phyloP scores from a whole-genome alignment of 169 alveolate genomes.

The Condylostoma magnum region DNA sequence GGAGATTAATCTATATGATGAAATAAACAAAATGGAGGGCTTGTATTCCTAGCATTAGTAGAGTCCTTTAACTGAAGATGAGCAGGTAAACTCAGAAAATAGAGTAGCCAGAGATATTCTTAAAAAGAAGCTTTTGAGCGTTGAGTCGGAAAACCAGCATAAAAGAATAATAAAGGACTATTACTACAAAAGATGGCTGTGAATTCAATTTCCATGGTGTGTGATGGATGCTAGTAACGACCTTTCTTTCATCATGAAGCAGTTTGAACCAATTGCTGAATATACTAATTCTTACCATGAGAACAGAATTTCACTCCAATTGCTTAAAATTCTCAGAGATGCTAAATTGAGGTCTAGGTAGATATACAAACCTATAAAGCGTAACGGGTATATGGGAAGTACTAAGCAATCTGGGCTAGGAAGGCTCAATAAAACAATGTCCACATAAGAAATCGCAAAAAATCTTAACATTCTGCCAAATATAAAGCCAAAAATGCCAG shows the following conservation, averaged over 20 bases:
- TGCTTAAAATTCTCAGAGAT: neutral
- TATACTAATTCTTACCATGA: neutral
- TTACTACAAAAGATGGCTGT: constrained; percentile 33
- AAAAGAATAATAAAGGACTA: neutral
- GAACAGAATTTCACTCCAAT: neutral
- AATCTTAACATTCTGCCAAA: no score
- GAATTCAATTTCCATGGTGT: constrained; percentile 31
- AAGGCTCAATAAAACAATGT: no score
- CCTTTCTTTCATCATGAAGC: constrained; percentile 12
- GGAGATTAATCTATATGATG: constrained; percentile 5
- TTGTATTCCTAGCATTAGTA: neutral
- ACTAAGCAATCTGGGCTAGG: no score
- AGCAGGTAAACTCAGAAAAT: neutral
- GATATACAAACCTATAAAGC: neutral
- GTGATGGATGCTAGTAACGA: constrained; percentile 9
- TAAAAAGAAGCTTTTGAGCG: neutral
- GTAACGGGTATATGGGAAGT: no score
- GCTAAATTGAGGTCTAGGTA: neutral
- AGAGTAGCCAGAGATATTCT: neutral
- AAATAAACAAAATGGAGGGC: neutral
- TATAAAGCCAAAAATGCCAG: no score
- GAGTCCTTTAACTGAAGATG: neutral
- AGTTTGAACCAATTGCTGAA: neutral
- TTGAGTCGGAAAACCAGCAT: neutral
- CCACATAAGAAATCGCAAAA: no score